These are phyloP conservation scores for Solanum habrochaites DNA, from an alignment of 257 asterid genomes.

Conservation along the genomic window DNA sequence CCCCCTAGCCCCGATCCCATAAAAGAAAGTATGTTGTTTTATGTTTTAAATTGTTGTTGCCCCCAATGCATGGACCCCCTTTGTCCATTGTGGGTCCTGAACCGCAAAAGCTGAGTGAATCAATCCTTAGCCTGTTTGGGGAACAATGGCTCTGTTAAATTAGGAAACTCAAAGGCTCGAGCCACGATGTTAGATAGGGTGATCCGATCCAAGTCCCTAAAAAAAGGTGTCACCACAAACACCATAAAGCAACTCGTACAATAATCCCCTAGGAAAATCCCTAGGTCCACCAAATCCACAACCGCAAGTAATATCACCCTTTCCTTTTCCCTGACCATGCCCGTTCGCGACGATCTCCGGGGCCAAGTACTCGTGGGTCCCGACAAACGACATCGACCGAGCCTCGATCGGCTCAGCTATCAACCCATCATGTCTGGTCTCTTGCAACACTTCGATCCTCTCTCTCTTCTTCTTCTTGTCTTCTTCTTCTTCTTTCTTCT, in stretches of 20 bases:
- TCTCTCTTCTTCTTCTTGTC: neutral
- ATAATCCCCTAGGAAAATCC: too few relatives aligned
- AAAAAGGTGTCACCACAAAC: constrained; percentile 65
- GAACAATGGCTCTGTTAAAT: constrained; percentile 40
- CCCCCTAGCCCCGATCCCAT: too few relatives aligned
- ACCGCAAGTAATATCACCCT: constrained; percentile 65
- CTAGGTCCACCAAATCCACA: constrained; percentile 91
- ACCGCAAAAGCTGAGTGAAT: constrained; percentile 38
- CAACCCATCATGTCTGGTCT: constrained; percentile 16
- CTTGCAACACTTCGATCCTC: neutral
- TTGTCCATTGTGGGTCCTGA: constrained; percentile 47
- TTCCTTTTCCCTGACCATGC: constrained; percentile 63
- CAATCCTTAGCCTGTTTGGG: constrained; percentile 40
- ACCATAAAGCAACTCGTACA: constrained; percentile 51
- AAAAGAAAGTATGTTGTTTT: constrained; percentile 58
- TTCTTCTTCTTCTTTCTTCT: constrained; percentile 1
- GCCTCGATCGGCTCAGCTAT: constrained; percentile 64
- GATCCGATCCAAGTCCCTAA: constrained; percentile 47
- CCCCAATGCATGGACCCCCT: constrained; percentile 68
- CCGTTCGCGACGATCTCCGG: constrained; percentile 70
- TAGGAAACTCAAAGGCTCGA: constrained; percentile 49
- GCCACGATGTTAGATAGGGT: constrained; percentile 61
- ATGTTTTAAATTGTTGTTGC: constrained; percentile 58
- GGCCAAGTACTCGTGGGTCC: constrained; percentile 72
- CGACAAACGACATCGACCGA: constrained; percentile 63